Conservation (phyloP, 2,329 filamentous ascomycete species). For the Sphaerulina vaccinii region DNA sequence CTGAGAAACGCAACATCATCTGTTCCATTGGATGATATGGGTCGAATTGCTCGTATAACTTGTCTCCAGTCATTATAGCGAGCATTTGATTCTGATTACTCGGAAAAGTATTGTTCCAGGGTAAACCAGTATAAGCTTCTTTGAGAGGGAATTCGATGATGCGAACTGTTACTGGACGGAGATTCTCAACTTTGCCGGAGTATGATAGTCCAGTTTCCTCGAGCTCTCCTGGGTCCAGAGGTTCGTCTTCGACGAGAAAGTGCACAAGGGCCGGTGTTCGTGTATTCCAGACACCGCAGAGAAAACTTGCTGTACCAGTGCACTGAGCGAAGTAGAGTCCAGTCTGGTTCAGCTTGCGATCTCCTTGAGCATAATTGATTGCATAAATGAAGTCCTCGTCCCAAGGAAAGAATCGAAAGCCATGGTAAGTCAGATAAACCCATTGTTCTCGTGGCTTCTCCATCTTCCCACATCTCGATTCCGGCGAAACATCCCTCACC, state of each 20-base stretch:
- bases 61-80: constrained; percentile 19
- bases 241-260: constrained; percentile 20
- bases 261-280: constrained; percentile 21
- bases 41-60: constrained; percentile 24
- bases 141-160: constrained; percentile 25
- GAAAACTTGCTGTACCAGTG: constrained; percentile 16
- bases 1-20: constrained; percentile 15
- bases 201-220: constrained; percentile 16
- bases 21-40: constrained; percentile 14
- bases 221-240: constrained; percentile 4
- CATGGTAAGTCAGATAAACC: constrained; percentile 16
- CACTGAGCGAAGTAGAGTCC: constrained; percentile 21
- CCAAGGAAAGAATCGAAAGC: constrained; percentile 12
- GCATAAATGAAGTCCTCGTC: constrained; percentile 17
- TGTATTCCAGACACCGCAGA: constrained; percentile 23
- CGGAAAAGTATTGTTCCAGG: constrained; percentile 17
- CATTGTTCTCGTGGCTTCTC: constrained; percentile 19
- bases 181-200: background rate
- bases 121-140: constrained; percentile 18
- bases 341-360: constrained; percentile 19
- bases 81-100: constrained; percentile 20
- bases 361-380: constrained; percentile 16
- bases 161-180: constrained; percentile 19
- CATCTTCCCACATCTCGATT: constrained; percentile 1
- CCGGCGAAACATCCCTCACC: constrained; percentile 12